phyloP scores from a whole-genome alignment of 2,329 filamentous ascomycete genomes.

The Leptographium lundbergii region DNA sequence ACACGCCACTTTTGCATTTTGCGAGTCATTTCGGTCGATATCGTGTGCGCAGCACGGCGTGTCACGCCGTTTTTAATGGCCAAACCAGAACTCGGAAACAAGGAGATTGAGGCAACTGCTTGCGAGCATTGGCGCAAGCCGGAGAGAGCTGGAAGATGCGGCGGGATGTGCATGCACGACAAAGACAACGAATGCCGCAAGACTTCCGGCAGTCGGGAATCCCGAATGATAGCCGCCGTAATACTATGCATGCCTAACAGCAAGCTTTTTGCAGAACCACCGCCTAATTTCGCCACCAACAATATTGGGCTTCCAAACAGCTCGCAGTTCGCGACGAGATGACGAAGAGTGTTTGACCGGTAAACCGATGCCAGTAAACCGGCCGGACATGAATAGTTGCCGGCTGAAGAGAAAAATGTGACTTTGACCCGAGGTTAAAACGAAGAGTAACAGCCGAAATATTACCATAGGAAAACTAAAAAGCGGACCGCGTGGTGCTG shows the following conservation, averaged over 20 bases:
- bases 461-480: neutral
- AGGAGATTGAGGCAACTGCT: neutral
- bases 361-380: neutral
- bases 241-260: neutral
- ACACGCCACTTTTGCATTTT: neutral
- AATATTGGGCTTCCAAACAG: neutral
- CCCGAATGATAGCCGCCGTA: neutral
- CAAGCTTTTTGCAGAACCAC: neutral
- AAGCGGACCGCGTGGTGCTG: neutral
- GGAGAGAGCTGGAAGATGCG: neutral
- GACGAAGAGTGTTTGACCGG: neutral
- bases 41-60: neutral
- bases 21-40: neutral
- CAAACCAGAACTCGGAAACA: neutral
- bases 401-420: neutral
- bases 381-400: neutral
- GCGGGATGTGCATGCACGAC: neutral
- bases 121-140: neutral
- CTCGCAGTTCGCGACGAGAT: too few relatives aligned
- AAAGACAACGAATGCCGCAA: neutral
- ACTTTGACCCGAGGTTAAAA: neutral
- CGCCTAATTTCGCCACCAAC: neutral
- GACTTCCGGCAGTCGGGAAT: neutral
- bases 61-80: neutral
- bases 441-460: neutral